A percentile compares a stretch with the other conserved stretches of the same genome.
Conservation (phyloP, 1,139 yeast genomes). For the Magnusiomyces paraingens region DNA sequence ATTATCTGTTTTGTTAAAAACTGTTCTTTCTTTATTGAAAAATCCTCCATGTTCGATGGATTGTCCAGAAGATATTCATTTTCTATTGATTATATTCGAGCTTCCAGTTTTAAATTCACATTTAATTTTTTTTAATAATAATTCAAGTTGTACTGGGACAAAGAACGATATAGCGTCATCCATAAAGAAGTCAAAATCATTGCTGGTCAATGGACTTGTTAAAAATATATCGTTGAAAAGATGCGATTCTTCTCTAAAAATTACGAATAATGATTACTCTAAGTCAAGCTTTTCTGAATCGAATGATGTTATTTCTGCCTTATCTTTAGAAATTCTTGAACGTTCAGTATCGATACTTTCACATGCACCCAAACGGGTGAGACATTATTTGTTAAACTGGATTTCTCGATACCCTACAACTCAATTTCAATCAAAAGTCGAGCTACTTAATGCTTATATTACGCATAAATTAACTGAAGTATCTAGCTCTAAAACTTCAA, state of each 20-base stretch:
- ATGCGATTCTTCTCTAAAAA: conserved; percentile 4
- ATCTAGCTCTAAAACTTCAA: neutral
- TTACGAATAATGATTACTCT: neutral
- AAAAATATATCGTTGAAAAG: neutral
- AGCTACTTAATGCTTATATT: conserved; percentile 35
- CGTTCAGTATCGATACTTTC: conserved; percentile 62
- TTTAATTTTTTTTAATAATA: conserved; percentile 20
- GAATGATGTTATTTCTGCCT: conserved; percentile 17
- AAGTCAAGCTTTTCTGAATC: conserved; percentile 2
- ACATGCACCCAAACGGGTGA: conserved; percentile 38
- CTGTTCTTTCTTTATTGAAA: conserved; percentile 24
- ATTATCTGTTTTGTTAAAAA: conserved; percentile 20
- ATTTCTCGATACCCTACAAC: conserved; percentile 38
- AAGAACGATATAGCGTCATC: neutral
- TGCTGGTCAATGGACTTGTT: conserved; percentile 3
- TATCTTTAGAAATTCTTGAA: conserved; percentile 60
- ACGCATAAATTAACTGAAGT: conserved; percentile 30
- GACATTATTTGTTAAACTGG: conserved; percentile 53
- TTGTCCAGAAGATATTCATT: conserved; percentile 24
- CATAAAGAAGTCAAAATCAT: neutral
- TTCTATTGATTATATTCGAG: conserved; percentile 31
- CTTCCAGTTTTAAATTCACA: conserved; percentile 28
- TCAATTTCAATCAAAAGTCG: conserved; percentile 28
- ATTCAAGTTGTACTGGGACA: too few species aligned
- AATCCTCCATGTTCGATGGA: conserved; percentile 23